Evolutionary conservation across 208 protist species (phyloP).

Genomic region (Tritrichomonas foetus): DNA sequence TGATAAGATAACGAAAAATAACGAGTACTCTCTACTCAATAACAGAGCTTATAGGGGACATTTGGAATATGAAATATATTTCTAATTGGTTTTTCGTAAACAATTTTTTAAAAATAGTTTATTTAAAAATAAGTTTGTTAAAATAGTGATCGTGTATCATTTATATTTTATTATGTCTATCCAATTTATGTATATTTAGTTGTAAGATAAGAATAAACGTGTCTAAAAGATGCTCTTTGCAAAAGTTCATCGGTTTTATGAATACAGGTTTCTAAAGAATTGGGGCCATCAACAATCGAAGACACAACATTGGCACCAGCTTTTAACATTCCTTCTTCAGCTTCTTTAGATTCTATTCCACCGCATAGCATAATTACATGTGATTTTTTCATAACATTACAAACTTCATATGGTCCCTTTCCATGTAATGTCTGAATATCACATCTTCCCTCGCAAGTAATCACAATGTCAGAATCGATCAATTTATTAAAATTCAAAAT

Average conservation of each 20-base stretch:
- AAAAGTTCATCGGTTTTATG: not conserved
- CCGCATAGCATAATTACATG: not conserved
- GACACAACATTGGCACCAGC: not conserved
- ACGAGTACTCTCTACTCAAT: too few species aligned
- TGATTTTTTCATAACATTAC: not conserved
- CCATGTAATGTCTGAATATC: not conserved
- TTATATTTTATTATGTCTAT: too few species aligned
- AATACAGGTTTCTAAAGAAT: not conserved
- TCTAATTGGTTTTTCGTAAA: too few species aligned
- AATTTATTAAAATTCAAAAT: not conserved
- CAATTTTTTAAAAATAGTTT: too few species aligned
- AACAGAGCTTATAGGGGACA: too few species aligned
- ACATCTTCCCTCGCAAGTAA: constrained; percentile 23
- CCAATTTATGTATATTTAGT: not conserved
- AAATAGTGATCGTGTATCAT: too few species aligned
- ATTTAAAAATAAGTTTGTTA: too few species aligned
- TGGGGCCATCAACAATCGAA: constrained; percentile 10
- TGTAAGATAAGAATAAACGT: not conserved
- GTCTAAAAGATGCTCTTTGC: not conserved
- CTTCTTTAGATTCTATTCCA: not conserved
- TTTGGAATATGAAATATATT: too few species aligned
- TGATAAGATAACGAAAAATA: too few species aligned
- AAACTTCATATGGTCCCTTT: constrained; percentile 1
- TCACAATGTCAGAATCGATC: not conserved
- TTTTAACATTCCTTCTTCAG: not conserved